Conservation (phyloP, 2,329 filamentous ascomycete genomes). For the Beauveria bassiana region DNA sequence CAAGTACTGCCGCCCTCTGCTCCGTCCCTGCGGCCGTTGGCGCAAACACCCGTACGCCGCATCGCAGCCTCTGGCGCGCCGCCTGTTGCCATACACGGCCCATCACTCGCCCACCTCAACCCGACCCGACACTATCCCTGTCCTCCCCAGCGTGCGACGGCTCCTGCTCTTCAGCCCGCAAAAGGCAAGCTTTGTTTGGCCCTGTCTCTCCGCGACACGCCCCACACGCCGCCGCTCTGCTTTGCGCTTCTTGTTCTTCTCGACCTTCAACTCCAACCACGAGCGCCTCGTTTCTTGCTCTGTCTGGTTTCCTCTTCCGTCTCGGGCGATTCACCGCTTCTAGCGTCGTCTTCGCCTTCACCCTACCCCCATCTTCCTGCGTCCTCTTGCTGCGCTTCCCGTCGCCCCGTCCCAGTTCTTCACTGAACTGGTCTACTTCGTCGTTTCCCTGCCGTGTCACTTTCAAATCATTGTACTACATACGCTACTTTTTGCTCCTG, state of each 20-base stretch:
- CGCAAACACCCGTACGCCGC: slow-evolving; percentile 9
- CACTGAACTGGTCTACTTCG: background rate
- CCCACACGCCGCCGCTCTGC: slow-evolving; percentile 6
- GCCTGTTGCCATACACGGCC: background rate
- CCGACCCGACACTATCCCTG: slow-evolving; percentile 7
- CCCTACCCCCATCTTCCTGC: background rate
- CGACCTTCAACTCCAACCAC: slow-evolving; percentile 4
- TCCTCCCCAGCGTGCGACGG: background rate
- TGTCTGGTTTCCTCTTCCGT: background rate
- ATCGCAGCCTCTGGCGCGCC: slow-evolving; percentile 6
- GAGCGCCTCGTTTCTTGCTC: slow-evolving; percentile 3
- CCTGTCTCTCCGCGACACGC: slow-evolving; percentile 7
- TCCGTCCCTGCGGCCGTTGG: slow-evolving; percentile 5
- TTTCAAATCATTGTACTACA: slow-evolving; percentile 7
- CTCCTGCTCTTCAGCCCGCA: slow-evolving; percentile 9
- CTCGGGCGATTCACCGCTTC: slow-evolving; percentile 1
- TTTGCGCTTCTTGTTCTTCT: slow-evolving; percentile 2
- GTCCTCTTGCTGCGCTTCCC: slow-evolving; percentile 6
- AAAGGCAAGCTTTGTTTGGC: slow-evolving; percentile 8
- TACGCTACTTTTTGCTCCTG: background rate
- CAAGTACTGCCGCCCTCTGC: slow-evolving; percentile 4
- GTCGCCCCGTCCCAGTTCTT: background rate
- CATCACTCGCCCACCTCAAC: slow-evolving; percentile 1
- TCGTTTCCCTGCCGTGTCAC: slow-evolving; percentile 7
- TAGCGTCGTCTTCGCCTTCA: background rate